Base-by-base conservation (phyloP, 805 yeast species). In the Candida insectalens region DNA sequence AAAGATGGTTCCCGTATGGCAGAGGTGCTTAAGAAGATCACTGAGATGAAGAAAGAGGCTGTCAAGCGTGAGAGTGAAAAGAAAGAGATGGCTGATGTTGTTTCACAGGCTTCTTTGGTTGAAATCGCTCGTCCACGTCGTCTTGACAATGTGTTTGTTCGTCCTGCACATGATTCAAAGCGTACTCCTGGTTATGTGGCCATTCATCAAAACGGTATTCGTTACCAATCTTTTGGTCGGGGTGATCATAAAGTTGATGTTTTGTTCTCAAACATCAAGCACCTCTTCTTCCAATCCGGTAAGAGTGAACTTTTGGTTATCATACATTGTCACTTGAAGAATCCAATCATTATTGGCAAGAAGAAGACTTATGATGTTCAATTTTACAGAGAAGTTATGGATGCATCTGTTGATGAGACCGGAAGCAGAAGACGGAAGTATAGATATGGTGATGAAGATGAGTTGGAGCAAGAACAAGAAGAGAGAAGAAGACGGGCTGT, bases 81-180 rank as follows among this genome's bases (percentile, higher is more conserved):
- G 57, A 85, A 84, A 59, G 94, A 82, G 47, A 65, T 87, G 63
- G 96, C 92, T 4, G 98, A 92, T 53, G 95, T 89, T 34, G 89
- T 89, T 20, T 78, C 83, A 30, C 98, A 89, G 62, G 97, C 88
- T 35, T 83, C 72, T 45, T 69, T 89, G 47, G 62, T 85, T 39
- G 95, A 88, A 58, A 71, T 80, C 37, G 82, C 88, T 29, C 74
- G 97, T 47, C 83, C 95, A 25, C 77, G 77, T 59, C 77, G 89
- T 53, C 64, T 92, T 43, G 97, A 89, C 43, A 78, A 80, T 40
- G 88, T 92, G 2, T 85, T 79, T 53, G 81, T 88, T 32, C 78
- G 97, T 55, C 98, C 98, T 26, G 84, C 88, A 31, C 96, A 96
- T 1, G 98, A 89, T 55, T 82, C 96, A n/a, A 89, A 89, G 55